A percentile compares a stretch with the other conserved stretches of the same genome.
phyloP scores from a whole-genome alignment of 257 asterid genomes.

The Capsicum baccatum region DNA sequence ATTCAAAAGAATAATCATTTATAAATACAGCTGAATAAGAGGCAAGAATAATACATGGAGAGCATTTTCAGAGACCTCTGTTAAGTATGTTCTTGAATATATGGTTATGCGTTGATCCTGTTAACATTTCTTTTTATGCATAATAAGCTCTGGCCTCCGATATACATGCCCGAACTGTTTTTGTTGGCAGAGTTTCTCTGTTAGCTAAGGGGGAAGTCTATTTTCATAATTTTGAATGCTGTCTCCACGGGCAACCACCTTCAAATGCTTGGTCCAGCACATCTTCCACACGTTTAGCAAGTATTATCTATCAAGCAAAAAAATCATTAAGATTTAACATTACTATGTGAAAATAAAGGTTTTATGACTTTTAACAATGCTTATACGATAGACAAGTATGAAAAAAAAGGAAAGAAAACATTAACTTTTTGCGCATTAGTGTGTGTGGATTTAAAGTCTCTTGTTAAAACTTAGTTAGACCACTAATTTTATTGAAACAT shows the following conservation, averaged over 20 bases:
- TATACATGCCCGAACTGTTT: not conserved
- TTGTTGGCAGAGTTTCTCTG: not conserved
- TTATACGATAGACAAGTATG: no score
- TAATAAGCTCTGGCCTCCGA: slow-evolving; percentile 9
- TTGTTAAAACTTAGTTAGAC: not conserved
- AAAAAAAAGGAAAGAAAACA: no score
- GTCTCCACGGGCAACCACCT: slow-evolving; percentile 95
- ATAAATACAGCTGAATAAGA: slow-evolving; percentile 30
- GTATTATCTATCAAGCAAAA: slow-evolving; percentile 58
- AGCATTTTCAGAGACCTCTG: not conserved
- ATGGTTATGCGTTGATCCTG: slow-evolving; percentile 25
- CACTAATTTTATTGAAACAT: not conserved
- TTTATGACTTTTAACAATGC: no score
- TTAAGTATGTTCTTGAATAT: not conserved
- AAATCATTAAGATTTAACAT: not conserved
- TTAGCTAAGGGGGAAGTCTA: slow-evolving; percentile 17
- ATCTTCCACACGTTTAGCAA: slow-evolving; percentile 94
- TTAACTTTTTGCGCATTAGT: no score
- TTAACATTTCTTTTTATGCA: not conserved
- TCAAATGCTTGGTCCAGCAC: slow-evolving; percentile 96
- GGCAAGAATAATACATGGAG: slow-evolving; percentile 24
- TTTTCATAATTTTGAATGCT: slow-evolving; percentile 70
- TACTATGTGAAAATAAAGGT: no score
- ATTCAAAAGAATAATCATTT: slow-evolving; percentile 11
- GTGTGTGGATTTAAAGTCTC: no score